phyloP scores from a whole-genome alignment of 768 basidiomycete species.

The Fomitopsis serialis region DNA sequence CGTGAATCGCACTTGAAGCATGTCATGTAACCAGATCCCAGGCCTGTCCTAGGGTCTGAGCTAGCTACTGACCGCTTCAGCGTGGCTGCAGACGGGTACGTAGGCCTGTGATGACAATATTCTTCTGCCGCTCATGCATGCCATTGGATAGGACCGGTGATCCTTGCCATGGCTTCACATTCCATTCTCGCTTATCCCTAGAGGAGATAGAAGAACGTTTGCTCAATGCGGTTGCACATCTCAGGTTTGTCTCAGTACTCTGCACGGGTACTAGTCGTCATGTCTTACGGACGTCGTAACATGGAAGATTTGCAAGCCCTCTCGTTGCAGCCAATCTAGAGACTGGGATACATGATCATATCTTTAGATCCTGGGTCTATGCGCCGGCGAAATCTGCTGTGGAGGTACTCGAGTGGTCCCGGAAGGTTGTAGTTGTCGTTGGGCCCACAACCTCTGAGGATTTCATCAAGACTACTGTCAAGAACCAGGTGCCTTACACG shows the following conservation, averaged over 20 bases:
- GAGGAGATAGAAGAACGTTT: too few species aligned
- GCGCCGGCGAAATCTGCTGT: background rate
- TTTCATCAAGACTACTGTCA: background rate
- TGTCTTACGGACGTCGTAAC: background rate
- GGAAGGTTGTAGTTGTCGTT: background rate
- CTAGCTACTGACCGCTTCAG: too few species aligned
- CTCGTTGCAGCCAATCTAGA: background rate
- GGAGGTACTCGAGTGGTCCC: background rate
- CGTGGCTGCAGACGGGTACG: too few species aligned
- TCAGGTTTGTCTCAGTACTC: background rate
- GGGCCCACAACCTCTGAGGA: background rate
- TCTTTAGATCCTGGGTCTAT: background rate
- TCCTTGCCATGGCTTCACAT: too few species aligned
- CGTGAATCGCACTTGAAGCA: too few species aligned
- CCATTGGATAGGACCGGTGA: background rate
- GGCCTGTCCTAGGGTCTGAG: too few species aligned
- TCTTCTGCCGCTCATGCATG: too few species aligned
- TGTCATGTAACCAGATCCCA: too few species aligned
- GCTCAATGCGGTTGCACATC: too few species aligned
- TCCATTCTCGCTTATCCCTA: too few species aligned
- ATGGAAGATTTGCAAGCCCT: background rate
- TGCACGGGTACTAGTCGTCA: background rate
- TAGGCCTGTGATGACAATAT: too few species aligned
- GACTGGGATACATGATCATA: background rate
- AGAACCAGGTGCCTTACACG: background rate